Conservation (phyloP, 2,329 filamentous ascomycete genomes). For the Arthroderma sp. region DNA sequence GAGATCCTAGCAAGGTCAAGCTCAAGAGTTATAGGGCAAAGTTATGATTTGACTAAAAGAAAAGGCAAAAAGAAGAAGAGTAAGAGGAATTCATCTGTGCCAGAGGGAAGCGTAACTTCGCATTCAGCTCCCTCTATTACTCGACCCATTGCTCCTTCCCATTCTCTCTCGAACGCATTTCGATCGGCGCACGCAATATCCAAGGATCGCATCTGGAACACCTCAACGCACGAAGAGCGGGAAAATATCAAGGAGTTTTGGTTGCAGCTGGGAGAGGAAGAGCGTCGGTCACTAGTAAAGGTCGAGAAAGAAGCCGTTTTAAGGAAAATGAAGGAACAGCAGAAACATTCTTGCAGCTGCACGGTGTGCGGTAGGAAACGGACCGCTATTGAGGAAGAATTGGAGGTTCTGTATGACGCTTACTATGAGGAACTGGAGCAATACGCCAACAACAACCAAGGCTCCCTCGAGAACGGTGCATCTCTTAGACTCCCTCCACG, state of each 20-base stretch:
- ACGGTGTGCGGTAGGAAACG: conserved; percentile 93
- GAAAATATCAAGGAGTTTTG: conserved; percentile 98
- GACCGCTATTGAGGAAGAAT: conserved; percentile 92
- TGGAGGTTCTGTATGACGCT: conserved; percentile 93
- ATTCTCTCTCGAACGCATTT: conserved; percentile 30
- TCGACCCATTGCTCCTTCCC: conserved; percentile 29
- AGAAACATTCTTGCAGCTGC: conserved; percentile 97
- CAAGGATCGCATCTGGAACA: conserved; percentile 93
- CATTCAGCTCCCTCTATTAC: conserved; percentile 26
- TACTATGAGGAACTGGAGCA: conserved; percentile 98
- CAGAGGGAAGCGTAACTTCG: conserved; percentile 27
- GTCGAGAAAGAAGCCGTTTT: conserved; percentile 97
- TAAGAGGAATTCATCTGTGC: conserved; percentile 26
- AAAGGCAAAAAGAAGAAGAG: conserved; percentile 31
- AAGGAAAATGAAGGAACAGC: conserved; percentile 99
- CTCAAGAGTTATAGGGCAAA: not conserved
- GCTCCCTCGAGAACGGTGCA: conserved; percentile 40
- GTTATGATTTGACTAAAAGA: conserved; percentile 13
- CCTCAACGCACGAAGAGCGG: conserved; percentile 81
- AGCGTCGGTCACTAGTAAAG: conserved; percentile 88
- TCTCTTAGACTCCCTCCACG: conserved; percentile 56
- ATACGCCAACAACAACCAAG: conserved; percentile 77
- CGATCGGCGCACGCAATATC: conserved; percentile 36
- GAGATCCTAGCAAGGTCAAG: no score
- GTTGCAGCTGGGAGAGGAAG: conserved; percentile 85